Evolutionary conservation across 192 early-diverging fungal genomes (phyloP), one percentile per base, ranked within the genome.

Genomic region (Mortierella antarctica): DNA sequence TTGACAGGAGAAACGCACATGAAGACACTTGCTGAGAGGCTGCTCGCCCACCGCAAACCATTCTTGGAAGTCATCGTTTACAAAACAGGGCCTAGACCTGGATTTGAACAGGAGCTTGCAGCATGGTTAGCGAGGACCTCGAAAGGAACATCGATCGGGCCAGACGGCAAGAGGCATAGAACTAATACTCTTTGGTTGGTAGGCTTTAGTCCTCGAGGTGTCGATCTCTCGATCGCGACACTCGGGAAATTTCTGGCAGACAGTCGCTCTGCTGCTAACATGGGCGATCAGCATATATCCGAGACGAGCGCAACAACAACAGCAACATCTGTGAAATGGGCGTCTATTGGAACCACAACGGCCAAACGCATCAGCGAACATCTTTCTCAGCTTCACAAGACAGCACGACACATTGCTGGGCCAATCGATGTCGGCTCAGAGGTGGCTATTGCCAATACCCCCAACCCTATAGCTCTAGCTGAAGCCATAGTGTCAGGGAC

Each of bases 191-290:
- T 71, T 11, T 79, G 76, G 76, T 46, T 79, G 20, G 69, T 67
- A 0, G 76, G 76, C n/a, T 79, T 79, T 44, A 79, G 76, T 56
- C 76, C 76, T 0, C 63, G 70, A n/a, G 76, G 76, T 18, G 58
- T 79, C 15, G 76, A 79, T 31, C 57, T 79, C 4, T 21, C 67
- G 2, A 31, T 58, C 0, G 50, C 67, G 2, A 40, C 54, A 4
- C 10, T 70, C 44, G 41, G 20, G 9, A 20, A 20, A n/a, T 70
- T 40, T 14, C 52, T 65, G 46, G 31, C 15, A 44, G 50, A 41
- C 12, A 45, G 23, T 41, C 18, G 15, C 20, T 20, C 10, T 17
- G 40, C 41, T 42, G 5, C 7, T n/a, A 65, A 31, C n/a, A n/a
- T n/a, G n/a, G n/a, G n/a, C n/a, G n/a, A n/a, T n/a, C n/a, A n/a